phyloP scores from a whole-genome alignment of 306 rosid species.

The Glycine latifolia region DNA sequence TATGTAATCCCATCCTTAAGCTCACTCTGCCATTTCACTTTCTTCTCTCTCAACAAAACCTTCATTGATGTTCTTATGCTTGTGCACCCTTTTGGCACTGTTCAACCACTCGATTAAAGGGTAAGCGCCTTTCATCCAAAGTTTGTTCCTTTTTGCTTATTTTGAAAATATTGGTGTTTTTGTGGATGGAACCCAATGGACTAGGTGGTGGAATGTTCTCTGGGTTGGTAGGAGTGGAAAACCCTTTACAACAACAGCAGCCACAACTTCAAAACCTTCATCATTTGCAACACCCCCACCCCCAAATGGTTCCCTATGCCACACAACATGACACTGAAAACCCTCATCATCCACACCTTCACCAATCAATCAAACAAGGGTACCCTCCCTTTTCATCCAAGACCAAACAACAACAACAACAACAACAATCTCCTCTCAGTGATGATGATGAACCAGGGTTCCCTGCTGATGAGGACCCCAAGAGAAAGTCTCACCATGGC shows the following conservation, averaged over 20 bases:
- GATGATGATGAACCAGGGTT: slow-evolving; percentile 78
- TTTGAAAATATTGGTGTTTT: not conserved
- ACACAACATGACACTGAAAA: slow-evolving; percentile 57
- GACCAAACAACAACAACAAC: slow-evolving; percentile 37
- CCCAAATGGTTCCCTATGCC: slow-evolving; percentile 60
- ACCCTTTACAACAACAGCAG: slow-evolving; percentile 58
- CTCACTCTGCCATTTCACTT: no score
- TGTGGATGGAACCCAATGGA: slow-evolving; percentile 61
- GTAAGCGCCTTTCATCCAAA: slow-evolving; percentile 24
- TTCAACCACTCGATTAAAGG: slow-evolving; percentile 43
- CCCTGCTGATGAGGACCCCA: slow-evolving; percentile 64
- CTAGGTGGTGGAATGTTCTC: slow-evolving; percentile 63
- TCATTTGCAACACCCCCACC: slow-evolving; percentile 54
- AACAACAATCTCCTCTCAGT: slow-evolving; percentile 50
- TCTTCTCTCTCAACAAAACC: no score
- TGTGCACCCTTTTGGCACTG: not conserved
- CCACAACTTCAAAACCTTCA: slow-evolving; percentile 53
- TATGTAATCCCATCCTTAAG: not conserved
- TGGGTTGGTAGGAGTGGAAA: slow-evolving; percentile 71
- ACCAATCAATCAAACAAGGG: slow-evolving; percentile 58
- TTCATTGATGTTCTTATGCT: not conserved
- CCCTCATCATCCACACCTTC: slow-evolving; percentile 47
- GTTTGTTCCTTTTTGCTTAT: slow-evolving; percentile 12
- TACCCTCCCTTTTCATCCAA: slow-evolving; percentile 53
- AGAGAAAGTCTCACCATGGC: slow-evolving; percentile 89